These are phyloP conservation scores for Phytophthora sansomeana DNA, from an alignment of 352 stramenopile species.

Conservation along the genomic window DNA sequence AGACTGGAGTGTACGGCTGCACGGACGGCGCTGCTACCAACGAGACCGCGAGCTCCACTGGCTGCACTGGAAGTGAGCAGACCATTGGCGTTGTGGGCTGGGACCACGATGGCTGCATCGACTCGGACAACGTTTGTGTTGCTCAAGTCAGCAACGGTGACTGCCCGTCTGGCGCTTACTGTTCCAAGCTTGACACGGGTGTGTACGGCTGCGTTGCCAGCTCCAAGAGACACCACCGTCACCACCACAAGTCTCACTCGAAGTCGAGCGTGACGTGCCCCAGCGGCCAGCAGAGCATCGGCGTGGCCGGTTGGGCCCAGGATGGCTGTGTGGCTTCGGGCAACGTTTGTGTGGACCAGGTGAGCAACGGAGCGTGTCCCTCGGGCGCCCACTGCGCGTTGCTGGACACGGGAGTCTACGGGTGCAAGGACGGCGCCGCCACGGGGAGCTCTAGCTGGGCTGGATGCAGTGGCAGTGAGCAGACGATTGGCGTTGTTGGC, in stretches of 20 bases:
- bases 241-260: slow-evolving; percentile 13
- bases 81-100: slow-evolving; percentile 20
- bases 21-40: slow-evolving; percentile 9
- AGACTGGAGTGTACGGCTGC: slow-evolving; percentile 32
- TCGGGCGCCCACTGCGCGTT: too few relatives aligned
- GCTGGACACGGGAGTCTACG: too few relatives aligned
- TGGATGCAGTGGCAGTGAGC: too few relatives aligned
- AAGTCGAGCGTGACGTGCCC: too few relatives aligned
- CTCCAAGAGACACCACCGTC: slow-evolving; percentile 8
- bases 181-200: slow-evolving; percentile 27
- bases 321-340: too few relatives aligned
- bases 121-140: slow-evolving; percentile 8
- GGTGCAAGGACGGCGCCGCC: too few relatives aligned
- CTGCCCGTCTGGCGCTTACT: slow-evolving; percentile 23
- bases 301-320: too few relatives aligned
- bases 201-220: slow-evolving; percentile 37
- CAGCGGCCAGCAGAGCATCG: too few relatives aligned
- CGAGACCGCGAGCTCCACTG: slow-evolving; percentile 12
- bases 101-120: slow-evolving; percentile 18
- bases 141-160: slow-evolving; percentile 13
- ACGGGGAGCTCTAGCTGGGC: too few relatives aligned
- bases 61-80: slow-evolving; percentile 7
- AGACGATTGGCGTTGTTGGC: too few relatives aligned
- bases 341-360: too few relatives aligned
- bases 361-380: too few relatives aligned